Evolutionary conservation across 352 stramenopile genomes (phyloP).

Genomic region (Phytophthora nicotianae): DNA sequence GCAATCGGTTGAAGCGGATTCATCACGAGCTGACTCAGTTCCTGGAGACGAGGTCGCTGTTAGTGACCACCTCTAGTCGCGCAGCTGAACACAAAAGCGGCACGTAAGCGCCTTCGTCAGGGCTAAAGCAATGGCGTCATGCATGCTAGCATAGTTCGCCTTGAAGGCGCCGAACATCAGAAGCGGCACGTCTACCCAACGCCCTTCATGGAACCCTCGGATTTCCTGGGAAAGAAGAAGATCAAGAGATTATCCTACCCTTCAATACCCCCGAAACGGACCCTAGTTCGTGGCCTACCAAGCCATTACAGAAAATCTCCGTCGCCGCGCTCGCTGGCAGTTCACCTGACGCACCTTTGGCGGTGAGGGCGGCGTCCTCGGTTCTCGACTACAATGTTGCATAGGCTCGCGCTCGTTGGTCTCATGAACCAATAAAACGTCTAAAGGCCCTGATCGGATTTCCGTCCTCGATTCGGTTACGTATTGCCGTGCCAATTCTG

Average conservation of each 20-base stretch:
- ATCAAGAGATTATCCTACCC: neutral
- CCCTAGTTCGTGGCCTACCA: neutral
- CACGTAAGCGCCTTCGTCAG: neutral
- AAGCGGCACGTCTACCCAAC: neutral
- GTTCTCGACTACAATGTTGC: neutral
- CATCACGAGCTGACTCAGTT: neutral
- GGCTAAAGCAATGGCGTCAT: neutral
- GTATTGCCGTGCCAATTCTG: neutral
- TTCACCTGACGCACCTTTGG: neutral
- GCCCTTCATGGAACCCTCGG: neutral
- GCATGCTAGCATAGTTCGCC: neutral
- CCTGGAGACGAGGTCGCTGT: neutral
- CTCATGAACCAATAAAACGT: slow-evolving; percentile 1
- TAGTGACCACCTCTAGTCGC: neutral
- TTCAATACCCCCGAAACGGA: neutral
- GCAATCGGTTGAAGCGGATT: too few species aligned
- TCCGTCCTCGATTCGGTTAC: neutral
- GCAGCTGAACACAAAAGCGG: neutral
- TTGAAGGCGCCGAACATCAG: neutral
- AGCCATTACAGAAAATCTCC: neutral
- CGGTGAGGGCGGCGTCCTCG: neutral
- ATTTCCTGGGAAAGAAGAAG: too few species aligned
- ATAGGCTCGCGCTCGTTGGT: slow-evolving; percentile 2
- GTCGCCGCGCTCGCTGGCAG: neutral
- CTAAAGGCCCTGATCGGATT: neutral